Base-by-base conservation (phyloP, 108 stramenopile genomes). In the Schizochytrium sp. region DNA sequence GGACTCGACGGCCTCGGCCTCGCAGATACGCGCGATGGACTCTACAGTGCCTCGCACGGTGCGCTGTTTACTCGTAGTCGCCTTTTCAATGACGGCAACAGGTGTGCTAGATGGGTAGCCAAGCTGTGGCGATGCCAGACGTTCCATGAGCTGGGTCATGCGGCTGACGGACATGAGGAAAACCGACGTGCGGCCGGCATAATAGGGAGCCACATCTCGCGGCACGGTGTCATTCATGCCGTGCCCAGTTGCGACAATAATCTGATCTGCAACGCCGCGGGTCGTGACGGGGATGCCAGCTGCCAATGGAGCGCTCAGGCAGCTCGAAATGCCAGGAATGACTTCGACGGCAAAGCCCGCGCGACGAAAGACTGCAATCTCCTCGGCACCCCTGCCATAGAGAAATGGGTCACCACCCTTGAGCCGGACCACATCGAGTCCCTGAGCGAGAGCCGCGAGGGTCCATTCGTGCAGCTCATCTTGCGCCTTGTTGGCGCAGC, bases 391-490 rank as follows among this genome's bases (percentile, higher is more conserved):
- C 59, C 98, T 87, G 23, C 98, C 98, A 91, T 98, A 99, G 5
- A 99, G 95, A 90, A 98, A 98, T 29, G 98, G 98, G 91, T 99
- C 98, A 5, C 98, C 98, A 92, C 98, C 98, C 94, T 99, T 99
- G n/a, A 99, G 91, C 43, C 98, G 95, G 12, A 98, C 94, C 5
- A 99, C 98, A 88, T 97, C 95, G 60, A 93, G 93, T 5, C 98
- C 98, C 16, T 90, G 91, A 5, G 87, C 72, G 53, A 98, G 71
- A 0, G 96, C 98, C 87, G 96, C 95, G 72, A 93, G 87, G 88
- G 93, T 92, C 98, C 97, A 98, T 60, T 92, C 92, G 88, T 98
- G 97, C 87, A 99, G 97, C 89, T 98, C 97, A 60, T 95, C 92
- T 90, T 99, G 98, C 0, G 98, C 98, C 83, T 93, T 88, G 57